A percentile compares a stretch with the other conserved stretches of the same genome.
Evolutionary conservation across 306 rosid genomes (phyloP).

Genomic region (Mimosa pudica): DNA sequence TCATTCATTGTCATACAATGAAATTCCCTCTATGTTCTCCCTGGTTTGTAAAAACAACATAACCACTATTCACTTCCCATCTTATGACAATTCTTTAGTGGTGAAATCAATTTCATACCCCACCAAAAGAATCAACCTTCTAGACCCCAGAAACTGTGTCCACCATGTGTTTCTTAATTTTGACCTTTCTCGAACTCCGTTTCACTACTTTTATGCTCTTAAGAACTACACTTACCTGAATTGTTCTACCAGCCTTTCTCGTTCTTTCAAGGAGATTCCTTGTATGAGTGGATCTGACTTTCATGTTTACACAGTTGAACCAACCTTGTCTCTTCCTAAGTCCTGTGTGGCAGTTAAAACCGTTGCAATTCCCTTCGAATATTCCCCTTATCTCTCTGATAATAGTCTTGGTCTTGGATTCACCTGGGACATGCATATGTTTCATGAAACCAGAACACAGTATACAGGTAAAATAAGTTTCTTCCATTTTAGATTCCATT

Average conservation of each 20-base stretch:
- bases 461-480: constrained; percentile 43
- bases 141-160: constrained; percentile 63
- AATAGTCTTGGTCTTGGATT: constrained; percentile 74
- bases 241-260: constrained; percentile 48
- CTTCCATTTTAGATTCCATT: background rate
- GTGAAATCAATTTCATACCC: constrained; percentile 74
- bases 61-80: constrained; percentile 63
- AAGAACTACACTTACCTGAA: constrained; percentile 60
- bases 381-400: constrained; percentile 71
- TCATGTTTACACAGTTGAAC: constrained; percentile 70
- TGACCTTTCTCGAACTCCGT: constrained; percentile 65
- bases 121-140: constrained; percentile 54
- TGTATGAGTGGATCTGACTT: constrained; percentile 55
- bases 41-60: constrained; percentile 46
- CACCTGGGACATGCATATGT: constrained; percentile 56
- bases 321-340: constrained; percentile 50
- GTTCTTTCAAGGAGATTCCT: constrained; percentile 51
- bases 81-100: constrained; percentile 48
- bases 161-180: constrained; percentile 72
- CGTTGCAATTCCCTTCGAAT: constrained; percentile 65
- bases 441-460: constrained; percentile 35
- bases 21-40: constrained; percentile 38
- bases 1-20: background rate
- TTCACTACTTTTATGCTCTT: constrained; percentile 52
- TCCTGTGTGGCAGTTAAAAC: constrained; percentile 60